Percentiles rank a stretch among this genome's conserved stretches.
phyloP scores from a whole-genome alignment of 495 filamentous ascomycete genomes.

The Penicilliopsis zonata region DNA sequence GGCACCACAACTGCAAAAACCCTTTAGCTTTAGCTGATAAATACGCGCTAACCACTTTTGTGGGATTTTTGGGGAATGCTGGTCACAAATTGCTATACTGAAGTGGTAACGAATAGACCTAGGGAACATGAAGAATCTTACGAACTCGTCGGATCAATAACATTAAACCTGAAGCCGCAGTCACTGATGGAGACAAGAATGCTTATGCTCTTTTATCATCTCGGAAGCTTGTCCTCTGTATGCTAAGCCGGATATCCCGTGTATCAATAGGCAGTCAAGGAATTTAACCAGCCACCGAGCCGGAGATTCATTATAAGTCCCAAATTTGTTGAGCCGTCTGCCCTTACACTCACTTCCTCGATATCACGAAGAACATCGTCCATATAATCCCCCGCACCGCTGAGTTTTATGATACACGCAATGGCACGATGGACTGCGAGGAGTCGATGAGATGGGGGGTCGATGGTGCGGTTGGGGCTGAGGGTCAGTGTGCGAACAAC shows the following conservation, averaged over 20 bases:
- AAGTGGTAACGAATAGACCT: too few relatives aligned
- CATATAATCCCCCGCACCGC: constrained; percentile 22
- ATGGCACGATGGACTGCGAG: constrained; percentile 22
- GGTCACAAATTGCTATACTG: too few relatives aligned
- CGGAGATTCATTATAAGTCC: constrained; percentile 8
- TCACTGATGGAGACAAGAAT: too few relatives aligned
- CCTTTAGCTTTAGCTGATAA: too few relatives aligned
- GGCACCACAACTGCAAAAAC: too few relatives aligned
- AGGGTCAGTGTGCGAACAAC: constrained; percentile 13
- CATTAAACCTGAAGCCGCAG: too few relatives aligned
- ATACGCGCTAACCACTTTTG: too few relatives aligned
- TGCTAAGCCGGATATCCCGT: neutral
- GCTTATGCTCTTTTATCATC: too few relatives aligned
- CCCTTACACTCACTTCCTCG: constrained; percentile 14
- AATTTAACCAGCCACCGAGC: constrained; percentile 13
- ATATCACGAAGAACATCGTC: constrained; percentile 18
- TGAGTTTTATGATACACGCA: constrained; percentile 19
- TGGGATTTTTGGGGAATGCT: too few relatives aligned
- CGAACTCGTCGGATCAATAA: too few relatives aligned
- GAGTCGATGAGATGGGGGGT: constrained; percentile 15
- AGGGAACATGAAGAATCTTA: too few relatives aligned
- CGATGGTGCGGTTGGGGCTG: constrained; percentile 12
- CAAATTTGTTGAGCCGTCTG: constrained; percentile 18
- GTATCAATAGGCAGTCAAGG: constrained; percentile 9
- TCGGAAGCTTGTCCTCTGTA: too few relatives aligned